Conservation (phyloP, 2,329 filamentous ascomycete species). For the Alternaria gaisen region DNA sequence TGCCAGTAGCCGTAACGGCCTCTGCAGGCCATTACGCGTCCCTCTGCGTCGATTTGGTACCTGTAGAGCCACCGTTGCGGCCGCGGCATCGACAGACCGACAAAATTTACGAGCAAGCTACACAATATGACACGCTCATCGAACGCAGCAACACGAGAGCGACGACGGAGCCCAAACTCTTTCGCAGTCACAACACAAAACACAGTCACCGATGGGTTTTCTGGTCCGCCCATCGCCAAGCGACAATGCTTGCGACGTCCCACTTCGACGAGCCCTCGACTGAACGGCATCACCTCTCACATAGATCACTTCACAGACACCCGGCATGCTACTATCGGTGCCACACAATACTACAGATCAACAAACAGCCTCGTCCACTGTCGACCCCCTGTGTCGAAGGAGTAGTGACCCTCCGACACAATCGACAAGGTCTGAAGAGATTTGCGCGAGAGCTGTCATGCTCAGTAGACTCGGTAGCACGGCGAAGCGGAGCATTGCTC, state of each 20-base stretch:
- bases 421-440: background rate
- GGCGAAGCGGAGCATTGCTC: background rate
- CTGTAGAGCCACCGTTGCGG: no score
- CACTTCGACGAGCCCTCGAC: background rate
- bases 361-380: slow-evolving; percentile 23
- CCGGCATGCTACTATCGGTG: slow-evolving; percentile 25
- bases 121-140: no score
- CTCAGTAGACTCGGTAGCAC: background rate
- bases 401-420: slow-evolving; percentile 12
- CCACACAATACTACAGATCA: slow-evolving; percentile 22
- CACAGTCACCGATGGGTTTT: slow-evolving; percentile 25
- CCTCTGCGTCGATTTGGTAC: no score
- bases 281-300: background rate
- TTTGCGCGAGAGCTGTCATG: background rate
- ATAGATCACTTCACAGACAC: slow-evolving; percentile 13
- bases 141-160: no score
- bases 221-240: slow-evolving; percentile 11
- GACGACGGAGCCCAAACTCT: no score
- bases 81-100: no score
- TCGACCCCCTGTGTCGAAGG: slow-evolving; percentile 9
- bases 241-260: slow-evolving; percentile 21
- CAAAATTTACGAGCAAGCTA: no score
- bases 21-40: no score
- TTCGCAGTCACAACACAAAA: no score
- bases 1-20: no score